Base-by-base conservation (phyloP, 108 stramenopile species). In the Epithemia pelagica region DNA sequence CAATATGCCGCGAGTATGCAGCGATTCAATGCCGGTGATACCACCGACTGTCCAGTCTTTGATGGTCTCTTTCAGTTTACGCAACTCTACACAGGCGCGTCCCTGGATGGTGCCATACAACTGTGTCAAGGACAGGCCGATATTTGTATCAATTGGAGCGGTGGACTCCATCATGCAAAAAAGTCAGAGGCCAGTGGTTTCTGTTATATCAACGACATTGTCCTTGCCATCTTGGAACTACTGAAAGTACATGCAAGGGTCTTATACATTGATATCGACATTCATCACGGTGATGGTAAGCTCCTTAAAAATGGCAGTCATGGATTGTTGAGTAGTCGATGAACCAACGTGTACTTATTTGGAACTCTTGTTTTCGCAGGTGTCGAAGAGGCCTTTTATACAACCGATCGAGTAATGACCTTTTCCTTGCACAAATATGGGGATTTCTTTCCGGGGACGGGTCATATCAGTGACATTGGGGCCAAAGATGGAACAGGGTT, bases 341-440 rank as follows among this genome's bases (percentile, higher is more conserved):
- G n/a, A n/a, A n/a, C n/a, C n/a, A n/a, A n/a, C n/a, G n/a, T n/a
- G n/a, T n/a, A n/a, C n/a, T n/a, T n/a, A n/a, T n/a, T n/a, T n/a
- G n/a, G n/a, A n/a, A n/a, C n/a, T n/a, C n/a, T n/a, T n/a, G n/a
- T n/a, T n/a, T n/a, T n/a, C n/a, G n/a, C 15, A 46, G 37, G 98
- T 3, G 98, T 99, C 27, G 96, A 99, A 83, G 99, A 99, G 80
- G 99, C 99, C 26, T 99, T 99, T 75, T 99, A 99, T 84, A 94
- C 93, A 30, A 98, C 98, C 8, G 96, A 99, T 67, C 90, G 98
- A 0, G 99, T 99, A 68, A 99, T 99, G 99, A 99, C 99, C 15
- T 86, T 96, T 20, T 89, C 86, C 66, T 89, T 99, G 76, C 99
- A 99, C 89, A 98, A 99, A 77, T 99, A 97, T 73, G 99, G 97